Percentiles rank a stretch among this genome's conserved stretches.
Conservation (phyloP, 495 filamentous ascomycete species). For the Polyplosphaeria fusca region DNA sequence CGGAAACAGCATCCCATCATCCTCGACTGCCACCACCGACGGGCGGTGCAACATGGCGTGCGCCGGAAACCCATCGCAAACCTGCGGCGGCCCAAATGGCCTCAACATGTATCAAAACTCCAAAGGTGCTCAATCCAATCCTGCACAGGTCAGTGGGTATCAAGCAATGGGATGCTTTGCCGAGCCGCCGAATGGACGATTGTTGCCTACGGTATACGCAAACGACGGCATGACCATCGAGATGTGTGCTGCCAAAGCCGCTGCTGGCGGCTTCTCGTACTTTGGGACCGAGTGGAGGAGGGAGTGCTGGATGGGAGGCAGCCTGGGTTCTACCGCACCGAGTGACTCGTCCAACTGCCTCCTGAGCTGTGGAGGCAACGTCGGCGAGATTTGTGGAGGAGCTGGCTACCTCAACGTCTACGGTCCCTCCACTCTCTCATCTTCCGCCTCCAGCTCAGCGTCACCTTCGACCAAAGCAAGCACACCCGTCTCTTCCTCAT, state of each 20-base stretch:
- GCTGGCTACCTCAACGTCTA: neutral
- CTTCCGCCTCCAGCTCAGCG: neutral
- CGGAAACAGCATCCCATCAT: constrained; percentile 5
- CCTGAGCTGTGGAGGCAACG: neutral
- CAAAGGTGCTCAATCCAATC: neutral
- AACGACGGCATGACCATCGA: neutral
- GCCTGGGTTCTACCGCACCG: neutral
- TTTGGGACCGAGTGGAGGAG: neutral
- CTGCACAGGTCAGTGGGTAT: neutral
- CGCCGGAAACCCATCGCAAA: constrained; percentile 37
- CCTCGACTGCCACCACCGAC: constrained; percentile 29
- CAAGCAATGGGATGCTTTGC: neutral
- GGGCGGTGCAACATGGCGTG: constrained; percentile 49
- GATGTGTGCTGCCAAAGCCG: neutral
- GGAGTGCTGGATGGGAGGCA: neutral
- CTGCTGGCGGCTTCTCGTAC: neutral
- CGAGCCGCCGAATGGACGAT: neutral
- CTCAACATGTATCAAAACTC: neutral
- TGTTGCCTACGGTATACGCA: neutral
- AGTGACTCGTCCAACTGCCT: neutral
- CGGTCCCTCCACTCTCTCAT: neutral
- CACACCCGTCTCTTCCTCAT: neutral
- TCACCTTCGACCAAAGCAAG: neutral
- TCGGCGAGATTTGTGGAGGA: neutral
- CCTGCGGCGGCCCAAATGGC: constrained; percentile 12